Conservation (phyloP, 371 early-diverging fungal genomes). For the Mortierella polycephala region DNA sequence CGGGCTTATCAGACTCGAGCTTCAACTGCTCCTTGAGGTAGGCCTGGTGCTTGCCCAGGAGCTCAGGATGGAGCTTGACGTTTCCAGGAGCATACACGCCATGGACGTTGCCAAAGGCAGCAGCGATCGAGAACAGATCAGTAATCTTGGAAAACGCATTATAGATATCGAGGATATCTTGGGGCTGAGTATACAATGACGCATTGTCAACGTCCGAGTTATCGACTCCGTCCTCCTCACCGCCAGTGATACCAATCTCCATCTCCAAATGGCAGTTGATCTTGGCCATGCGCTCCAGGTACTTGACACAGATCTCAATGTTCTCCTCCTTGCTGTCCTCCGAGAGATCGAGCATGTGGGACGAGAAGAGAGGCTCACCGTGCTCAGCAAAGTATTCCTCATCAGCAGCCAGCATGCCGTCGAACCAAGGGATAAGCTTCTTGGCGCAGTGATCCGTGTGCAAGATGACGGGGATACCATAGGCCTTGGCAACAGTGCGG, state of each 20-base stretch:
- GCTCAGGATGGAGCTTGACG: conserved; percentile 88
- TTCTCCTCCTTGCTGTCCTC: conserved; percentile 92
- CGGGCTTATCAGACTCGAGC: conserved; percentile 72
- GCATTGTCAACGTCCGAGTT: conserved; percentile 89
- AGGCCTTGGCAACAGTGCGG: conserved; percentile 85
- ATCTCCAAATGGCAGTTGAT: conserved; percentile 89
- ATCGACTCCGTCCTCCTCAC: conserved; percentile 96
- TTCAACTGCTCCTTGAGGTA: conserved; percentile 77
- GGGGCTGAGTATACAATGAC: conserved; percentile 90
- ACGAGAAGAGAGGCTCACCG: conserved; percentile 93
- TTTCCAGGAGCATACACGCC: conserved; percentile 95
- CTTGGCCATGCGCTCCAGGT: conserved; percentile 87
- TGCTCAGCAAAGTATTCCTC: conserved; percentile 90
- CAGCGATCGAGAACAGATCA: conserved; percentile 89
- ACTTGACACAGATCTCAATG: conserved; percentile 86
- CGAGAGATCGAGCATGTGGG: conserved; percentile 95
- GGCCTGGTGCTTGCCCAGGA: conserved; percentile 88
- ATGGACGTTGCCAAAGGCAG: conserved; percentile 93
- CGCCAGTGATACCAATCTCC: conserved; percentile 97
- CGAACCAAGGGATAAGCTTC: conserved; percentile 95
- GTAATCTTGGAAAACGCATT: conserved; percentile 80
- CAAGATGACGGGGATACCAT: conserved; percentile 88
- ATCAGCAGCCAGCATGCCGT: conserved; percentile 92
- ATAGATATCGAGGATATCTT: conserved; percentile 93
- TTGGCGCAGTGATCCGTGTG: conserved; percentile 96